phyloP scores from a whole-genome alignment of 208 protist genomes.

The Porcisia hertigi region DNA sequence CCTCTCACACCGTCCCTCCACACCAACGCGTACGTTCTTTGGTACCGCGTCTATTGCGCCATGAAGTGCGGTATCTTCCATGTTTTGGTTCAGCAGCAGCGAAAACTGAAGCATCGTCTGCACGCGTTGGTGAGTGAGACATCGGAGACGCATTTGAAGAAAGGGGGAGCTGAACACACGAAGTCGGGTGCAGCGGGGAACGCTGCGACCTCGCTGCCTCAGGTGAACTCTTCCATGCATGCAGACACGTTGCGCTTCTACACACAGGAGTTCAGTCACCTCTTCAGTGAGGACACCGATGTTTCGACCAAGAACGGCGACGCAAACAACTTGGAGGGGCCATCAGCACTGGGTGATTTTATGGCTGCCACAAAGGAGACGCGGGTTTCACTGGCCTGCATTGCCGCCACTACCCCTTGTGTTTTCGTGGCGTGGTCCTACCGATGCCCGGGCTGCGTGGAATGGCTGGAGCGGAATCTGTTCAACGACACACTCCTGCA shows the following conservation, averaged over 20 bases:
- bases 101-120: constrained; percentile 59
- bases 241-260: constrained; percentile 29
- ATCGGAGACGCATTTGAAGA: neutral
- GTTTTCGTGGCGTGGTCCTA: constrained; percentile 81
- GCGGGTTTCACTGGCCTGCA: constrained; percentile 55
- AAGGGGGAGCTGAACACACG: no score
- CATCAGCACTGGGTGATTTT: constrained; percentile 37
- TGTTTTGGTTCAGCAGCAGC: constrained; percentile 55
- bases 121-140: constrained; percentile 49
- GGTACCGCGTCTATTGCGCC: constrained; percentile 64
- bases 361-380: constrained; percentile 51
- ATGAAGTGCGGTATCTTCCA: constrained; percentile 74
- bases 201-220: neutral
- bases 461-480: constrained; percentile 61
- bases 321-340: neutral
- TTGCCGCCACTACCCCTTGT: constrained; percentile 61
- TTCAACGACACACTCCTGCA: constrained; percentile 51
- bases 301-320: neutral
- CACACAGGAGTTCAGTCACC: constrained; percentile 25
- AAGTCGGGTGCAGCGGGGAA: no score
- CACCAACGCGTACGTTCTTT: constrained; percentile 49
- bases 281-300: constrained; percentile 5
- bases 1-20: constrained; percentile 58
- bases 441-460: constrained; percentile 52
- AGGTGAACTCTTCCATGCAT: neutral